Evolutionary conservation across 1,139 yeast genomes (phyloP).

Genomic region (Diutina sp.): DNA sequence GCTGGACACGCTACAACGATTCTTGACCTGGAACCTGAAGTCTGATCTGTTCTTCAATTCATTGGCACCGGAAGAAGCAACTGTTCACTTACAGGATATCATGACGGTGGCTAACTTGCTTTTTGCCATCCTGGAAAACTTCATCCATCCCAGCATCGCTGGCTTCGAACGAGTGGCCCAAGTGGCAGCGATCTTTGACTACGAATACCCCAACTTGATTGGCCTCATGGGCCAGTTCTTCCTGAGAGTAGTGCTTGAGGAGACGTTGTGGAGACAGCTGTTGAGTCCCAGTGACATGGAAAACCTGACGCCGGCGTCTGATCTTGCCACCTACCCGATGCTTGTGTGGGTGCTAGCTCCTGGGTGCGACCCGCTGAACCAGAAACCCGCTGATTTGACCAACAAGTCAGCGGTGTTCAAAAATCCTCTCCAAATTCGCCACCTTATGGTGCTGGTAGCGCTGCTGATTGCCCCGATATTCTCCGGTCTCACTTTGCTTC

Average conservation of each 20-base stretch:
- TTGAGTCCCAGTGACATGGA: slow-evolving; percentile 36
- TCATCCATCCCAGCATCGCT: slow-evolving; percentile 36
- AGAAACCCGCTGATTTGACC: slow-evolving; percentile 12
- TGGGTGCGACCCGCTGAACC: neutral
- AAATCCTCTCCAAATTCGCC: slow-evolving; percentile 45
- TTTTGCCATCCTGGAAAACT: slow-evolving; percentile 37
- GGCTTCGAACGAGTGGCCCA: slow-evolving; percentile 37
- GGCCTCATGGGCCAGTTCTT: slow-evolving; percentile 28
- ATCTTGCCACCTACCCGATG: slow-evolving; percentile 15
- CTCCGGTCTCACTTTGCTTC: slow-evolving; percentile 25
- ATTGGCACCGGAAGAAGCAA: slow-evolving; percentile 18
- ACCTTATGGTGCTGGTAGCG: slow-evolving; percentile 36
- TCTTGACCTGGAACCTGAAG: slow-evolving; percentile 5
- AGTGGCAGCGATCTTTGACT: slow-evolving; percentile 30
- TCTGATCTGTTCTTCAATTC: slow-evolving; percentile 15
- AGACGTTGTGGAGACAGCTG: slow-evolving; percentile 31
- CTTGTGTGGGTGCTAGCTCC: slow-evolving; percentile 17
- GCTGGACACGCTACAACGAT: slow-evolving; percentile 3
- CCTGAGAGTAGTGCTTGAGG: slow-evolving; percentile 43
- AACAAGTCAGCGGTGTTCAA: slow-evolving; percentile 41
- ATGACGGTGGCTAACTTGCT: slow-evolving; percentile 25
- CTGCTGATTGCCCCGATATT: slow-evolving; percentile 32
- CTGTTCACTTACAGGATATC: slow-evolving; percentile 20
- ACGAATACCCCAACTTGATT: slow-evolving; percentile 9
- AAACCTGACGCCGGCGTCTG: slow-evolving; percentile 23